These are phyloP conservation scores for Curvularia sp. DNA, from an alignment of 2,329 filamentous ascomycete genomes.

Conservation along the genomic window DNA sequence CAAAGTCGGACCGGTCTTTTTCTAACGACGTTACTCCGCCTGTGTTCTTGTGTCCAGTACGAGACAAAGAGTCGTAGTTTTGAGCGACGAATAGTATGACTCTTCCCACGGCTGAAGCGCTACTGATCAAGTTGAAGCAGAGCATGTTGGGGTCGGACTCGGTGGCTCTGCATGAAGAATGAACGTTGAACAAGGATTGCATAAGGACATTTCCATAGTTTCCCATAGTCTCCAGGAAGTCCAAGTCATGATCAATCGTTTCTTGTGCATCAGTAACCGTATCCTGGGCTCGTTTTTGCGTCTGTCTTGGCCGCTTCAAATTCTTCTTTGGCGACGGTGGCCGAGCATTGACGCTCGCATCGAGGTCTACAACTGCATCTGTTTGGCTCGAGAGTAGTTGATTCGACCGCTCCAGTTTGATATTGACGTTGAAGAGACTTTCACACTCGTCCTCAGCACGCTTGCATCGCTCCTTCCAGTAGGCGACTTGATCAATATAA, in stretches of 20 bases:
- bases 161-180: constrained; percentile 36
- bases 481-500: constrained; percentile 51
- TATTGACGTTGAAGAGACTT: constrained; percentile 30
- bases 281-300: constrained; percentile 15
- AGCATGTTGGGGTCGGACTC: constrained; percentile 26
- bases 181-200: constrained; percentile 39
- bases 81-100: constrained; percentile 33
- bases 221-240: constrained; percentile 37
- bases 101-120: constrained; percentile 32
- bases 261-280: constrained; percentile 26
- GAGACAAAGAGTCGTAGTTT: constrained; percentile 29
- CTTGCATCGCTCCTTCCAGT: constrained; percentile 46
- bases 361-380: not conserved
- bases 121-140: constrained; percentile 36
- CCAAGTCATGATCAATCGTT: constrained; percentile 35
- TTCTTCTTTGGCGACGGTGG: constrained; percentile 15
- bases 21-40: constrained; percentile 21
- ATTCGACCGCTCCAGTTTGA: constrained; percentile 40
- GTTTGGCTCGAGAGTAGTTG: constrained; percentile 25
- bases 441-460: constrained; percentile 32
- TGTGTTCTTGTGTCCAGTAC: constrained; percentile 13
- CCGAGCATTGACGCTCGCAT: constrained; percentile 2
- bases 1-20: constrained; percentile 37
- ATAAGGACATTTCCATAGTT: constrained; percentile 22
- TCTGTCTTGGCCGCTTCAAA: constrained; percentile 26